These are phyloP conservation scores for Linnemannia hyalina DNA, from an alignment of 192 early-diverging fungal genomes.

Conservation along the genomic window DNA sequence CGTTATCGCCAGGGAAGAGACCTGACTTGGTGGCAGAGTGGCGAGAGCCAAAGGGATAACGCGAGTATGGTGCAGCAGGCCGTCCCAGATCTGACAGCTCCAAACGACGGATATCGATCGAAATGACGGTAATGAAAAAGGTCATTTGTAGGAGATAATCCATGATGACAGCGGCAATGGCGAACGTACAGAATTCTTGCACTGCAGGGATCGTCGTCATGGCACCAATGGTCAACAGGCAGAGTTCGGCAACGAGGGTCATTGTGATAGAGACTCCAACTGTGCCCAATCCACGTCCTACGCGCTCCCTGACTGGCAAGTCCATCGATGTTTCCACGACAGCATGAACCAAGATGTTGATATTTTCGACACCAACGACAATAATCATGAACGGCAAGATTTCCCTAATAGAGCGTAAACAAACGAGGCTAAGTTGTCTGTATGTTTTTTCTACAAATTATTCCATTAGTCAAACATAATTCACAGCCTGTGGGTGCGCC, in stretches of 20 bases:
- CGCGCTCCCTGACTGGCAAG: constrained; percentile 78
- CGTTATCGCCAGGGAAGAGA: not conserved
- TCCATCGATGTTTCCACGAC: constrained; percentile 78
- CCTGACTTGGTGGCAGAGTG: constrained; percentile 15
- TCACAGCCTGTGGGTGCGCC: not conserved
- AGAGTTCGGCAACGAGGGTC: constrained; percentile 68
- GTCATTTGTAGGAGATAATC: constrained; percentile 87
- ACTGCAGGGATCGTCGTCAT: constrained; percentile 70
- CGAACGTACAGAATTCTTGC: constrained; percentile 84
- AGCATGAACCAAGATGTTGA: constrained; percentile 79
- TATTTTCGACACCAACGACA: constrained; percentile 83
- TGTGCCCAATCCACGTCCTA: constrained; percentile 73
- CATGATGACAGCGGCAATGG: constrained; percentile 74
- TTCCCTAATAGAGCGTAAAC: constrained; percentile 61
- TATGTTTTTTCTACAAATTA: not conserved
- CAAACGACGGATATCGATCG: constrained; percentile 85
- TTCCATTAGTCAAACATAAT: not conserved
- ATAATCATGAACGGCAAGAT: constrained; percentile 78
- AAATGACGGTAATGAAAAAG: constrained; percentile 83
- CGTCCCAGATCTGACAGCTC: constrained; percentile 60
- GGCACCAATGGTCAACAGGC: constrained; percentile 69
- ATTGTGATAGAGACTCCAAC: constrained; percentile 77
- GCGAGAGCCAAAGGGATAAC: constrained; percentile 35
- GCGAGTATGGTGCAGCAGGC: constrained; percentile 18
- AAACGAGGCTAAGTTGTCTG: not conserved